A percentile compares a stretch with the other conserved stretches of the same genome.
Conservation (phyloP, 768 basidiomycete genomes). For the Suillus bovinus region DNA sequence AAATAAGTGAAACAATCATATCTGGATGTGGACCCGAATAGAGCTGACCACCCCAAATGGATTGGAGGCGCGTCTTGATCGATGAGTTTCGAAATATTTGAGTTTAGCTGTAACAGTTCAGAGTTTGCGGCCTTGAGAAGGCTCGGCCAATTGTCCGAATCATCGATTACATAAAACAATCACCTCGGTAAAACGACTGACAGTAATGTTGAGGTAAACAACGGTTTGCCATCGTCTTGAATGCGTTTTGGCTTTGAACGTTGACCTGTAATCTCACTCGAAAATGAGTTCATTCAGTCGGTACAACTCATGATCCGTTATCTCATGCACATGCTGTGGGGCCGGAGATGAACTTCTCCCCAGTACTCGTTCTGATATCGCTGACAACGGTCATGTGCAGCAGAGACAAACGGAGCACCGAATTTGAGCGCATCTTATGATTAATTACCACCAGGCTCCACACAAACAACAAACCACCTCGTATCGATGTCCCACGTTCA, state of each 20-base stretch:
- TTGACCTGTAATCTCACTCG: background rate
- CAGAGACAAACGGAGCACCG: background rate
- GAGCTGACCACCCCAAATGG: background rate
- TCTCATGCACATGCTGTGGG: background rate
- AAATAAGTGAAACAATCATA: background rate
- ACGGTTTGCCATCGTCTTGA: background rate
- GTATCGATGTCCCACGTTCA: constrained; percentile 29
- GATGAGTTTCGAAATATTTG: constrained; percentile 3
- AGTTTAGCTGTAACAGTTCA: background rate
- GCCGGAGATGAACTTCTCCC: background rate
- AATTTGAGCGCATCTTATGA: background rate
- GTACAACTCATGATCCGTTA: background rate
- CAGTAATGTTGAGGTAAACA: background rate
- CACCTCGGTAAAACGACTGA: background rate
- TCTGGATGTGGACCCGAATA: background rate
- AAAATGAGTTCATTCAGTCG: background rate
- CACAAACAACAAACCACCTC: constrained; percentile 11
- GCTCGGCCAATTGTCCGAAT: background rate
- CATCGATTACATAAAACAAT: background rate
- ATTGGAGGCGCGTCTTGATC: background rate
- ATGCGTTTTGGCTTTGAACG: too few relatives aligned
- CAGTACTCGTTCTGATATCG: background rate
- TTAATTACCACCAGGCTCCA: background rate
- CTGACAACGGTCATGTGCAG: background rate
- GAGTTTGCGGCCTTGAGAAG: constrained; percentile 1